A percentile compares a stretch with the other conserved stretches of the same genome.
These are phyloP conservation scores for Lobosporangium transversale DNA, from an alignment of 192 early-diverging fungal species.

Conservation along the genomic window DNA sequence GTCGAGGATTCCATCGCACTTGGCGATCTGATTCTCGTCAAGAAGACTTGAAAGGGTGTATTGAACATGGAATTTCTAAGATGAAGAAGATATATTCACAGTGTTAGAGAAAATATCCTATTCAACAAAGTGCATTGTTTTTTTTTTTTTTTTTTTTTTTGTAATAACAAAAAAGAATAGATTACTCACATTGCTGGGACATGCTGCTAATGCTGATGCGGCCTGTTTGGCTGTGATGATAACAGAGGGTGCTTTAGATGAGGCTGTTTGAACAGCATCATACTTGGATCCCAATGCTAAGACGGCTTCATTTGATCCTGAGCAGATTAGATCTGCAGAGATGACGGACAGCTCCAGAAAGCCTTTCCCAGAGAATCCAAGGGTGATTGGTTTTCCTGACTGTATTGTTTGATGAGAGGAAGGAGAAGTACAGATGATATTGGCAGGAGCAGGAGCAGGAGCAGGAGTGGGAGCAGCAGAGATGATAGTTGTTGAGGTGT, in stretches of 20 bases:
- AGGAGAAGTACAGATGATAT: constrained; percentile 15
- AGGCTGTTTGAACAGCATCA: not conserved
- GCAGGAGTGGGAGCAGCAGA: no score
- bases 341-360: not conserved
- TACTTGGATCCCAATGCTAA: constrained; percentile 8
- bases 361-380: constrained; percentile 3
- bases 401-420: not conserved
- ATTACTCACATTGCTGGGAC: constrained; percentile 31
- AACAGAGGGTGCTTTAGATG: constrained; percentile 8
- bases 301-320: not conserved
- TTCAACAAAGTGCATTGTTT: not conserved
- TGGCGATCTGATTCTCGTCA: not conserved
- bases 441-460: no score
- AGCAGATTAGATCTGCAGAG: constrained; percentile 31
- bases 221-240: constrained; percentile 4
- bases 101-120: not conserved
- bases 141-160: not conserved
- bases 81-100: not conserved
- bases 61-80: constrained; percentile 15
- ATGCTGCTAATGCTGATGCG: constrained; percentile 6
- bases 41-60: constrained; percentile 2
- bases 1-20: constrained; percentile 4
- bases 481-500: no score
- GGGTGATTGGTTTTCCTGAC: constrained; percentile 11
- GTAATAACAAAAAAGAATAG: not conserved